A percentile compares a stretch with the other conserved stretches of the same genome.
Conservation (phyloP, 768 basidiomycete species). For the Tephrocybe sp. region DNA sequence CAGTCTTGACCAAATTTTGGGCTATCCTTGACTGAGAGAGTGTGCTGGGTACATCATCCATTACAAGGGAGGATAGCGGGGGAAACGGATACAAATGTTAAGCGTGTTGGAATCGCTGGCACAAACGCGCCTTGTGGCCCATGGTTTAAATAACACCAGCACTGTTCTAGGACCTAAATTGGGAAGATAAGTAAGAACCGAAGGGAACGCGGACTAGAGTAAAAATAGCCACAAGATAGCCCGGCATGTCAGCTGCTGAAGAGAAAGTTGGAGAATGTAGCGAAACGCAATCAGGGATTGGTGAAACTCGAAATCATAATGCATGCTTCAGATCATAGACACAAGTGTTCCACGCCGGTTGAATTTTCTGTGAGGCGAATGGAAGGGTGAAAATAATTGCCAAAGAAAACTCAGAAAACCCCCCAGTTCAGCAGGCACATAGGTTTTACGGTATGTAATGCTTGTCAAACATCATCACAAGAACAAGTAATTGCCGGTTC, state of each 20-base stretch:
- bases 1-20: slow-evolving; percentile 50
- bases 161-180: background rate
- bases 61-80: background rate
- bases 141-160: background rate
- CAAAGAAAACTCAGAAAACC: too few relatives aligned
- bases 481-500: too few relatives aligned
- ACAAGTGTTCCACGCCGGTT: too few relatives aligned
- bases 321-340: too few relatives aligned
- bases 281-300: background rate
- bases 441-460: too few relatives aligned
- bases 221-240: background rate
- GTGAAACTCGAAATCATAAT: too few relatives aligned
- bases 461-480: too few relatives aligned
- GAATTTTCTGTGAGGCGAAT: too few relatives aligned
- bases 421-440: too few relatives aligned
- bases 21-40: slow-evolving; percentile 61
- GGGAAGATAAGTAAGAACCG: background rate
- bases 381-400: too few relatives aligned
- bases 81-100: background rate
- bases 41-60: slow-evolving; percentile 34
- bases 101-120: background rate
- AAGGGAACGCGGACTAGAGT: background rate
- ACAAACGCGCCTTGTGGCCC: background rate
- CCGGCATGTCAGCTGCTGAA: background rate
- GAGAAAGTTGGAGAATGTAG: too few relatives aligned